Conservation (phyloP, 805 yeast species). For the Priceomyces carsonii region DNA sequence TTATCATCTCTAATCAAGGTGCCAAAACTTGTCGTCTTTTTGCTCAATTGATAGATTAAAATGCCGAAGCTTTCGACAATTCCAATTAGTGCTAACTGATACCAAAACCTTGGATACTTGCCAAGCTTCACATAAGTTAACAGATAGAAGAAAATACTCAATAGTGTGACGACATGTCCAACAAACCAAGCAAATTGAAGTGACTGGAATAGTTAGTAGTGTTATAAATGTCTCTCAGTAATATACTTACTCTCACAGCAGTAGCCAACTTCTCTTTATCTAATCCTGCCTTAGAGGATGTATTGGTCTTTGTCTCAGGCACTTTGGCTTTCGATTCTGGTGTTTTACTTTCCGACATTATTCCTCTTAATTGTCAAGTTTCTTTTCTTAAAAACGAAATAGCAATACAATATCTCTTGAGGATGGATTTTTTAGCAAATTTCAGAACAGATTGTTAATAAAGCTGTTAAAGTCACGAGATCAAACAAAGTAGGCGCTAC, state of each 20-base stretch:
- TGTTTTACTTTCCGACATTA: constrained; percentile 4
- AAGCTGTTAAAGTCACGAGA: too few species aligned
- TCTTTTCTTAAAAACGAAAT: too few species aligned
- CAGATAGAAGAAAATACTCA: constrained; percentile 29
- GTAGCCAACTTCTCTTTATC: constrained; percentile 13
- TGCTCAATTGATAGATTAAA: constrained; percentile 59
- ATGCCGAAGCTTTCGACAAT: constrained; percentile 75
- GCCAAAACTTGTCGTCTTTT: constrained; percentile 23
- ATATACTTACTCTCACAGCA: constrained; percentile 20
- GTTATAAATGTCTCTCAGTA: background rate
- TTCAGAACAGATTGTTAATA: background rate
- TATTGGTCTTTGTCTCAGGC: constrained; percentile 3
- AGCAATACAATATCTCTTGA: too few species aligned
- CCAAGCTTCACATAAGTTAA: constrained; percentile 35
- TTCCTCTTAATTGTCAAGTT: background rate
- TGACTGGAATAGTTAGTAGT: constrained; percentile 29
- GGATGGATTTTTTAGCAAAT: background rate
- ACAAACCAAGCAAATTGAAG: constrained; percentile 78
- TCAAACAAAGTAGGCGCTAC: too few species aligned
- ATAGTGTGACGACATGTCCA: constrained; percentile 39
- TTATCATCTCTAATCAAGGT: constrained; percentile 55
- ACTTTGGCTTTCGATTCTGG: constrained; percentile 1
- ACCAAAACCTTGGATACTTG: constrained; percentile 38
- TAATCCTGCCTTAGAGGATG: constrained; percentile 2
- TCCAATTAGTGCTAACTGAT: constrained; percentile 61